Base-by-base conservation (phyloP, 495 filamentous ascomycete genomes). In the Penicillium fimorum region DNA sequence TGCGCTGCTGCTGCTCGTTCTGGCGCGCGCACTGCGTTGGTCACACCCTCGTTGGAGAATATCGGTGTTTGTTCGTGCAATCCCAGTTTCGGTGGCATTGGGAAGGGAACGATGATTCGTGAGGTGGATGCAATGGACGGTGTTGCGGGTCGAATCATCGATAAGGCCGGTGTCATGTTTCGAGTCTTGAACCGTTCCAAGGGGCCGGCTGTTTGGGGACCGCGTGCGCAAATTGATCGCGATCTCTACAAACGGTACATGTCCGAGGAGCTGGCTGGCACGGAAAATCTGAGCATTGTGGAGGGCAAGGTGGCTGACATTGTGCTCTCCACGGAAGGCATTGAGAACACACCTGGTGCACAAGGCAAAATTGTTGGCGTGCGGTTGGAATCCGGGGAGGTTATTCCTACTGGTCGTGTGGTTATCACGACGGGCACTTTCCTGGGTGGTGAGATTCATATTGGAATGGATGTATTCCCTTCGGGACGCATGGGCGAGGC, bases 11-110 rank as follows among this genome's bases (percentile, higher is more conserved):
- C 95, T 6, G 94, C 94, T 35, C 87, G 94, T 29, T 84, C 88
- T 17, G 94, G 94, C 35, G 94, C 95, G 49, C 84, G 86, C 47
- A 98, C 94, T 5, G 92, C 89, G 5, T 82, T 98, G 53, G 80
- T 98, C 37, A 98, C 94, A 4, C 92, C 90, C 33, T 88, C 85
- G 54, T 66, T 92, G 52, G 85, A 90, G 48, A 96, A 96, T 64
- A 87, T 98, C 27, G 94, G 94, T 35, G 88, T 93, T 20, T 97
- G 95, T 74, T 97, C 93, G 49, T 98, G 94, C 77, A 98, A 98
- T 71, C 94, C 94, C 27, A 94, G 89, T 55, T 96, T 98, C 68
- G 94, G 94, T 45, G 94, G 94, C 32, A 98, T 98, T 62, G 94
- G 94, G n/a, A 98, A 98, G 71, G 94, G 94, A 10, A 97, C 89